Evolutionary conservation across 2,329 filamentous ascomycete species (phyloP), one percentile per base, ranked within the genome.

Genomic region (Mycosphaerelloides madeirae): DNA sequence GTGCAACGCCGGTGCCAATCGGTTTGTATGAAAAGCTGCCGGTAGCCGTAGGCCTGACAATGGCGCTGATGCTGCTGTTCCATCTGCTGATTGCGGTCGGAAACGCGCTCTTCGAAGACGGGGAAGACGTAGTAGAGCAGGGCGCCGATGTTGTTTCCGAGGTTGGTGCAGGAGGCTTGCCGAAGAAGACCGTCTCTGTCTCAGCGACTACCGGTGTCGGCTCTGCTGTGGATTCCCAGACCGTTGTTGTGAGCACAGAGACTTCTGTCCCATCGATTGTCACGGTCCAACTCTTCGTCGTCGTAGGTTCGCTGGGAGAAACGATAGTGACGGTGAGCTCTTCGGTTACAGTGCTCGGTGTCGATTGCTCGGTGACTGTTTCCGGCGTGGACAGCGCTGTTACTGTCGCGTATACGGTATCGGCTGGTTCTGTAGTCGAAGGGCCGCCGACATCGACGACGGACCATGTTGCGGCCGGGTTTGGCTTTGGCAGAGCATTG

Each of bases 361-460:
- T 29, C 12, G 32, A 38, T 32, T 14, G 22, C 29, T 38, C 11
- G 37, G 46, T 34, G 32, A 43, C 38, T 25, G 44, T 36, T 28
- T 41, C 31, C 8, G 41, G 29, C 11, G 34, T 36, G 19, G 41
- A 28, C 2, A 31, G 28, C 28, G 46, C 31, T 16, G 41, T 45
- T 13, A 41, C 34, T n/a, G 49, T 50, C 41, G 38, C 32, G 19
- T 38, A 44, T 20, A 50, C 18, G 15, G 43, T 41, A 9, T 46
- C 32, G 16, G 41, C 31, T 14, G 44, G 31, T 32, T 43, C 40
- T 18, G 46, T 40, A 13, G 34, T 43, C 8, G 55, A 49, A 31
- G 54, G 49, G 14, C 49, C 43, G 35, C 52, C 58, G 31, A 62
- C 60, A 43, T 63, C 51, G 37, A 63, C 60, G 16, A 63, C 58